Percentiles rank a stretch among this genome's conserved stretches.
phyloP scores from a whole-genome alignment of 2,329 filamentous ascomycete genomes.

The Cordyceps fumosorosea region DNA sequence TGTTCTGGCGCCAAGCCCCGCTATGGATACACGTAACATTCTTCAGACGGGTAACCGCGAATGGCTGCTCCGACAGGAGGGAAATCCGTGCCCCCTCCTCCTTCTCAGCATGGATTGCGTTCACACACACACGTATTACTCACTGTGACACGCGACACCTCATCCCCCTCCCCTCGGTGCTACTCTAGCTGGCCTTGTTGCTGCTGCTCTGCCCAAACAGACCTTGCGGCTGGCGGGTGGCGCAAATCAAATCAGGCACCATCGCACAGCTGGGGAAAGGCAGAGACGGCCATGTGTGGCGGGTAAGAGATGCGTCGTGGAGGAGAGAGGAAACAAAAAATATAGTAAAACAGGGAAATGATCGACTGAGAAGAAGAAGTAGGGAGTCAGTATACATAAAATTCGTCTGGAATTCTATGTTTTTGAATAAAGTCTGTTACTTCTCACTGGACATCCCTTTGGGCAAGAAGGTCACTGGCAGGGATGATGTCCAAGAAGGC shows the following conservation, averaged over 20 bases:
- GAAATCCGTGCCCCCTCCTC: too few relatives aligned
- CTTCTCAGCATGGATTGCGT: too few relatives aligned
- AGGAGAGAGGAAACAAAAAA: conserved; percentile 1
- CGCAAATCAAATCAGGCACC: background rate
- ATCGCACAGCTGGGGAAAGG: background rate
- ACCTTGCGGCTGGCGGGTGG: background rate
- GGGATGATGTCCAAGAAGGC: too few relatives aligned
- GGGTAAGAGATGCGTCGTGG: background rate
- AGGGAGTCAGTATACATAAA: background rate
- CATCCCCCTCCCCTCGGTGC: background rate
- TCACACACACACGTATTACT: too few relatives aligned
- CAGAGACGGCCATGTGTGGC: background rate
- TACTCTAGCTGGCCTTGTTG: background rate
- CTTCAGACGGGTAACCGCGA: background rate
- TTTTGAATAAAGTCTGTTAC: too few relatives aligned
- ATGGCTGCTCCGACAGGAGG: background rate
- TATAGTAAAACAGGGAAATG: background rate
- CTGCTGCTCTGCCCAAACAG: background rate
- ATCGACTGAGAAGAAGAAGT: background rate
- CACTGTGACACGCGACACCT: background rate
- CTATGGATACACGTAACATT: background rate
- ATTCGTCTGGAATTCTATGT: background rate
- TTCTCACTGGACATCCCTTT: too few relatives aligned
- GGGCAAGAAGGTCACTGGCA: too few relatives aligned
- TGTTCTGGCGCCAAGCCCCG: background rate